These are phyloP conservation scores for Gracilariopsis chorda DNA, from an alignment of 23 red algal genomes.

Conservation along the genomic window DNA sequence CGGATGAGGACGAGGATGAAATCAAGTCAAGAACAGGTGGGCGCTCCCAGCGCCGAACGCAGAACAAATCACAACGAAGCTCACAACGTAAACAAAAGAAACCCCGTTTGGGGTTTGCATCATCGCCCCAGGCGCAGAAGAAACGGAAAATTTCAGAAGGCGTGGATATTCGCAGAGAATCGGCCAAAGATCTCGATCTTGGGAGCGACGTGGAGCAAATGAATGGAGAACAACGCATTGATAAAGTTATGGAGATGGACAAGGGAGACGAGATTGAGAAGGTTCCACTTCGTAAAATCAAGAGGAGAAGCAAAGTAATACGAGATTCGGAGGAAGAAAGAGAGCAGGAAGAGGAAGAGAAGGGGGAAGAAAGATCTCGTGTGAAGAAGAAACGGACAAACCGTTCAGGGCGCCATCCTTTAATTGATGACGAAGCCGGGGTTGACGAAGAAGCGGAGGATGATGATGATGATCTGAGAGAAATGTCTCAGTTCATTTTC, in stretches of 20 bases:
- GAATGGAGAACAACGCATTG: neutral
- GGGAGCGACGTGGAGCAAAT: neutral
- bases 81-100: slow-evolving; percentile 15
- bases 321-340: neutral
- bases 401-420: neutral
- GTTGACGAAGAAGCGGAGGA: neutral
- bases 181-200: neutral
- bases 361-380: neutral
- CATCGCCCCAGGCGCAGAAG: neutral
- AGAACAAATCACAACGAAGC: neutral
- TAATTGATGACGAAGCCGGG: slow-evolving; percentile 37
- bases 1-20: slow-evolving; percentile 33
- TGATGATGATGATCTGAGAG: neutral
- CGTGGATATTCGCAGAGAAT: neutral
- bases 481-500: neutral
- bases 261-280: neutral
- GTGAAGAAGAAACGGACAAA: neutral
- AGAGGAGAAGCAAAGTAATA: neutral
- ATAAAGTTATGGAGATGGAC: neutral
- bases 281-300: neutral
- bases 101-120: neutral
- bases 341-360: too few species aligned
- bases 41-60: neutral
- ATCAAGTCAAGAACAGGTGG: neutral
- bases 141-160: neutral